Conservation (phyloP, 345 rosid genomes). For the Eucalyptus victrix region DNA sequence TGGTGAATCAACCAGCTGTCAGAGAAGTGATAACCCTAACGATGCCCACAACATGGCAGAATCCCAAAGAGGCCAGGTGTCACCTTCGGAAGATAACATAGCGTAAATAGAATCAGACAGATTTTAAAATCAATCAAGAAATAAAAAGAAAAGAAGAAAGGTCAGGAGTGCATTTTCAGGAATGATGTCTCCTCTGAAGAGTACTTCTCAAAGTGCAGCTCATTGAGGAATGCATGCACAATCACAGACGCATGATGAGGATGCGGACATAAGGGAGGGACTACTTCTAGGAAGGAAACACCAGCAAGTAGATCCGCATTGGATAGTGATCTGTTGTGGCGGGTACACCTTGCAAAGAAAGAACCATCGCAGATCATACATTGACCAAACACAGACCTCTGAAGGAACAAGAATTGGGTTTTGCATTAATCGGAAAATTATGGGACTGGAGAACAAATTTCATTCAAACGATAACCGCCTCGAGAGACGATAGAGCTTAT, state of each 20-base stretch:
- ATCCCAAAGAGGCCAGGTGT: background rate
- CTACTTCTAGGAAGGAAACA: background rate
- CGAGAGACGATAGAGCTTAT: too few relatives aligned
- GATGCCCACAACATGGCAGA: background rate
- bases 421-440: too few relatives aligned
- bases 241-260: background rate
- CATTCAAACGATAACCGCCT: too few relatives aligned
- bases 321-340: background rate
- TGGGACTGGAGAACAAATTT: too few relatives aligned
- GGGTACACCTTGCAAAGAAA: background rate
- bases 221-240: background rate
- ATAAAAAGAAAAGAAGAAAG: too few relatives aligned
- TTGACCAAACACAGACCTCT: background rate
- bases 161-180: too few relatives aligned
- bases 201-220: background rate
- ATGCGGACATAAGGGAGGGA: background rate
- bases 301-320: background rate
- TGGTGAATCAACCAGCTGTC: background rate
- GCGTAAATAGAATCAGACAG: background rate
- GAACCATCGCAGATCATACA: background rate
- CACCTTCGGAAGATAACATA: background rate
- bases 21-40: background rate
- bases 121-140: too few relatives aligned
- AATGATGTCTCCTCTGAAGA: background rate
- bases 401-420: background rate